A percentile compares a stretch with the other conserved stretches of the same genome.
Conservation (phyloP, 2,329 filamentous ascomycete species). For the Daldinia sp. region DNA sequence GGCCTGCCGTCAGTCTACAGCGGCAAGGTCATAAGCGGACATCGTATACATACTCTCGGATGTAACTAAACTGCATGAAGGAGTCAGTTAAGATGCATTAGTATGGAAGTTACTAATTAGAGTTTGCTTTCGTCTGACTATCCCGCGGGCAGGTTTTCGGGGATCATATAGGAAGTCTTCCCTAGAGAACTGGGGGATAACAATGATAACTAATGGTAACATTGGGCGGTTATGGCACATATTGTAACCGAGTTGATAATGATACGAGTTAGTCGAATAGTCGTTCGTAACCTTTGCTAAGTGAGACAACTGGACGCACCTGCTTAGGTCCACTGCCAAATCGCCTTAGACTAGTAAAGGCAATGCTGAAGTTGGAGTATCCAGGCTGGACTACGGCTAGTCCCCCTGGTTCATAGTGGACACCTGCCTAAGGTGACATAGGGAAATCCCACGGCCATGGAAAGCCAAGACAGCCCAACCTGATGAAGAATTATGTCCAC, state of each 20-base stretch:
- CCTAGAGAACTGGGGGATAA: background rate
- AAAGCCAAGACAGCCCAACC: background rate
- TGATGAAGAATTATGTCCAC: slow-evolving; percentile 1
- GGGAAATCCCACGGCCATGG: slow-evolving; percentile 1
- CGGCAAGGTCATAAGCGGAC: slow-evolving; percentile 5
- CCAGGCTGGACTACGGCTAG: background rate
- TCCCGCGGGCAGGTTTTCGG: background rate
- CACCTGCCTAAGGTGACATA: background rate
- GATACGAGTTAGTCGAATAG: slow-evolving; percentile 9
- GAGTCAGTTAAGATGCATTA: slow-evolving; percentile 15
- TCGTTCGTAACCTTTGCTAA: background rate
- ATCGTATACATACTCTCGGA: background rate
- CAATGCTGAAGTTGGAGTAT: background rate
- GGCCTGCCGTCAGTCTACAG: background rate
- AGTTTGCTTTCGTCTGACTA: background rate
- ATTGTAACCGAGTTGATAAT: slow-evolving; percentile 7
- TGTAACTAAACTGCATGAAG: slow-evolving; percentile 3
- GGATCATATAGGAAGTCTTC: background rate
- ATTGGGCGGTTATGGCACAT: background rate
- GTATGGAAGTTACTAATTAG: background rate
- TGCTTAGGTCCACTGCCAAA: background rate
- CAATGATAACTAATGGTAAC: slow-evolving; percentile 1
- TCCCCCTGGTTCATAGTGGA: background rate
- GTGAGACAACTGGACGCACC: slow-evolving; percentile 9
- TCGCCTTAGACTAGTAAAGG: background rate